phyloP scores from a whole-genome alignment of 495 filamentous ascomycete species.

The Glonium stellatum region DNA sequence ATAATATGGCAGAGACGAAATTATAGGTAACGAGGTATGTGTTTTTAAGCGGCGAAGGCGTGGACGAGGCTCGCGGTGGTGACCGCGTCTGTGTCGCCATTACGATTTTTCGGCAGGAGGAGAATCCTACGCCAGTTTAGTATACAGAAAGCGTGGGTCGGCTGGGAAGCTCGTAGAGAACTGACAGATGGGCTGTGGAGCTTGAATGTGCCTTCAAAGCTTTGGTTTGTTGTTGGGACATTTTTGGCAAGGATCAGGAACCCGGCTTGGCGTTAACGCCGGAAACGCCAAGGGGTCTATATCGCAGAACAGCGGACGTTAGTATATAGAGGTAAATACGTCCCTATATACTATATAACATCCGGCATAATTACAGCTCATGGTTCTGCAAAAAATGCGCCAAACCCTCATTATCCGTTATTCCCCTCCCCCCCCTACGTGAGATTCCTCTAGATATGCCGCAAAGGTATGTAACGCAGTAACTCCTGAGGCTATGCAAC shows the following conservation, averaged over 20 bases:
- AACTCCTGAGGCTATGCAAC: not conserved
- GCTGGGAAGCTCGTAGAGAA: too few species aligned
- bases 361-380: too few species aligned
- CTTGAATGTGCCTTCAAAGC: too few species aligned
- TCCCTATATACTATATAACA: too few species aligned
- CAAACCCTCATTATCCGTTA: too few species aligned
- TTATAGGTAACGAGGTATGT: conserved; percentile 81
- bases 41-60: not conserved
- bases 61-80: not conserved
- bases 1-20: conserved; percentile 62
- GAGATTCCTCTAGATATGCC: not conserved
- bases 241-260: conserved; percentile 17
- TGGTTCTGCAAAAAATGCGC: too few species aligned
- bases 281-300: not conserved
- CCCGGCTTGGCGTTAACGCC: not conserved
- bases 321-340: too few species aligned
- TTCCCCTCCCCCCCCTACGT: too few species aligned
- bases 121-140: too few species aligned
- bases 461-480: not conserved
- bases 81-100: not conserved
- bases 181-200: too few species aligned
- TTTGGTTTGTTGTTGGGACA: not conserved
- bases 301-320: too few species aligned
- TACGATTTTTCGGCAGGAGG: not conserved
- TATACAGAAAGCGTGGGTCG: too few species aligned